These are phyloP conservation scores for Penicillium canariense DNA, from an alignment of 495 filamentous ascomycete species.

Conservation along the genomic window DNA sequence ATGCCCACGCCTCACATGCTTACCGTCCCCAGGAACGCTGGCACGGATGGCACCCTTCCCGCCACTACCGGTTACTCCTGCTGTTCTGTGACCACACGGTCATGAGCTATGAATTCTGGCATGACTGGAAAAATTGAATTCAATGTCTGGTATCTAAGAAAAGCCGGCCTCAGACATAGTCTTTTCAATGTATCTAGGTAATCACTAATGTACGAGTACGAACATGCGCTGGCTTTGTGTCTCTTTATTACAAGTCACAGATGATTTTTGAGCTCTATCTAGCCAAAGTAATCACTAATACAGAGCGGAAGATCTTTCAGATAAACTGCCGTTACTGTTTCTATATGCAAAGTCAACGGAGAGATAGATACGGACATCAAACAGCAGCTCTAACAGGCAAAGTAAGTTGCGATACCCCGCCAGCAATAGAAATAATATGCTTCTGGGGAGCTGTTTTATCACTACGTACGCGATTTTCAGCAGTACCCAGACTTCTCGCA, in stretches of 20 bases:
- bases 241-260: neutral
- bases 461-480: constrained; percentile 14
- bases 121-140: constrained; percentile 31
- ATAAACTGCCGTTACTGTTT: too few relatives aligned
- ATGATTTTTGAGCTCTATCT: neutral
- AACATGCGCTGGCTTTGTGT: neutral
- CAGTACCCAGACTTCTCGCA: constrained; percentile 21
- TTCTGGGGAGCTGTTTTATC: constrained; percentile 12
- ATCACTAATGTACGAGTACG: neutral
- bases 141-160: too few relatives aligned
- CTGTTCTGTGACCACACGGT: constrained; percentile 74
- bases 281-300: too few relatives aligned
- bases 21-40: constrained; percentile 40
- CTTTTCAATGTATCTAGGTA: neutral
- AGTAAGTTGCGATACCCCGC: constrained; percentile 15
- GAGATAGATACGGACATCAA: neutral
- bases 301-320: too few relatives aligned
- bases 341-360: neutral
- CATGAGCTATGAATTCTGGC: constrained; percentile 76
- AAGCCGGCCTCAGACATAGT: too few relatives aligned
- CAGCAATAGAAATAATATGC: constrained; percentile 17
- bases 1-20: constrained; percentile 36
- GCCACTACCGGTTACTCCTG: constrained; percentile 68
- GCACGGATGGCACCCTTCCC: constrained; percentile 41
- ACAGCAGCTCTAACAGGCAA: constrained; percentile 7